Percentiles rank a stretch among this genome's conserved stretches.
These are phyloP conservation scores for Chalaropsis ovoidea DNA, from an alignment of 2,329 filamentous ascomycete species.

Conservation along the genomic window DNA sequence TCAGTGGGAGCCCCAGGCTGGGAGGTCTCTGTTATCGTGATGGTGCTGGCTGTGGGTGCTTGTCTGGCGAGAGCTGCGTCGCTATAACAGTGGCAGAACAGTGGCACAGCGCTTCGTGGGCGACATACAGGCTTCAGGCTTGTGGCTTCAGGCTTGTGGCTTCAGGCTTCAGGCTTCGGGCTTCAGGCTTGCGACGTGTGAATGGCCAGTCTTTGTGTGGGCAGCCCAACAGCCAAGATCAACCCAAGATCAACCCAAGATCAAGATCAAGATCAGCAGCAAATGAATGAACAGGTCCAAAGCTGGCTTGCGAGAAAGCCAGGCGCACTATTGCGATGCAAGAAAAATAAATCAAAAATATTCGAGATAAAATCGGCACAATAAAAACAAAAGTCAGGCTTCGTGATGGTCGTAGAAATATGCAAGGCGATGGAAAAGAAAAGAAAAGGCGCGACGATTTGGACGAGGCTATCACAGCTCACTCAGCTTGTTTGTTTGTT, in stretches of 20 bases:
- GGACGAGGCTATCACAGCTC: neutral
- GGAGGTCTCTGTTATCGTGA: neutral
- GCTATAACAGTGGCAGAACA: too few relatives aligned
- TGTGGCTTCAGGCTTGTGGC: too few relatives aligned
- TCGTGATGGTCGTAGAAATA: neutral
- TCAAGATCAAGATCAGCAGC: neutral
- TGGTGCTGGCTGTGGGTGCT: neutral
- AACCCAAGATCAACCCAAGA: too few relatives aligned
- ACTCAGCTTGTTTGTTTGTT: too few relatives aligned
- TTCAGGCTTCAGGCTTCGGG: neutral
- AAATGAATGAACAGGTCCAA: too few relatives aligned
- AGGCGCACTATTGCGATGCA: neutral
- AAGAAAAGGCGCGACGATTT: neutral
- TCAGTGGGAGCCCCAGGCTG: neutral
- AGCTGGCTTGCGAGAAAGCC: neutral
- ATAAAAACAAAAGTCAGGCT: neutral
- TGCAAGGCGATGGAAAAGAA: neutral
- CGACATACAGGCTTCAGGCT: too few relatives aligned
- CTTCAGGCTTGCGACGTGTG: neutral
- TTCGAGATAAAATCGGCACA: neutral
- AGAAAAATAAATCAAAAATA: conserved; percentile 8
- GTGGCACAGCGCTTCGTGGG: too few relatives aligned
- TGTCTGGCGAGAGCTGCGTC: neutral
- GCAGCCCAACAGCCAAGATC: neutral
- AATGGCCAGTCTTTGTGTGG: neutral